Evolutionary conservation across 176 grass and related monocot genomes (phyloP).

Genomic region (Bonia amplexicaulis): DNA sequence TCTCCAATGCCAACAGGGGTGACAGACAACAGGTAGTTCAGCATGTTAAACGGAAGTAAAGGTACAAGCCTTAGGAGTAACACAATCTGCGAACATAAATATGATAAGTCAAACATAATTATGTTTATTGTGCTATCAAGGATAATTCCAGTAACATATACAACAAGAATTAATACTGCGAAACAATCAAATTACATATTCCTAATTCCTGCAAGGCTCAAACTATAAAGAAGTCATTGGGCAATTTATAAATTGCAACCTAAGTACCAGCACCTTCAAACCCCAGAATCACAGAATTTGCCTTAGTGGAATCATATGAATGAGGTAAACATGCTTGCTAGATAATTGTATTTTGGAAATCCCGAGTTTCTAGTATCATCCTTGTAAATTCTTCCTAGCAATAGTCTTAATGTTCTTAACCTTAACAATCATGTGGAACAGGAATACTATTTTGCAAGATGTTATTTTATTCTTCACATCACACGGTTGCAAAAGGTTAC

Average conservation of each 20-base stretch:
- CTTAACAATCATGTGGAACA: constrained; percentile 1
- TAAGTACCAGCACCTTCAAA: neutral
- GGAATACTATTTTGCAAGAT: neutral
- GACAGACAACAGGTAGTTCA: constrained; percentile 98
- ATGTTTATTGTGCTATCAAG: neutral
- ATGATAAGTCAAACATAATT: constrained; percentile 18
- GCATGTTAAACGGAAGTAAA: constrained; percentile 98
- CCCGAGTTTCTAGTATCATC: neutral
- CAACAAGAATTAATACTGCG: neutral
- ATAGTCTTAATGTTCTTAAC: neutral
- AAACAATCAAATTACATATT: constrained; percentile 1
- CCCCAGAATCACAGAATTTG: neutral
- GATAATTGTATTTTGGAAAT: neutral
- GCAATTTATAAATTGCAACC: neutral
- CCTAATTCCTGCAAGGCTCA: neutral
- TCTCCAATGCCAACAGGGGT: constrained; percentile 96
- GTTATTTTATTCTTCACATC: neutral
- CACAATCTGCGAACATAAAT: constrained; percentile 61
- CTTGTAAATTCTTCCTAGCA: neutral
- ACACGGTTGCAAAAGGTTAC: constrained; percentile 38
- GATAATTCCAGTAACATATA: neutral
- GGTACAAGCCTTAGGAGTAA: constrained; percentile 91
- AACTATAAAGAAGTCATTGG: neutral
- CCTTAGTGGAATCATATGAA: neutral
- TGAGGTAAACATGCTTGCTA: neutral